Percentiles rank a stretch among this genome's conserved stretches.
These are phyloP conservation scores for Scedosporium apiospermum DNA, from an alignment of 2,329 filamentous ascomycete species.

Conservation along the genomic window DNA sequence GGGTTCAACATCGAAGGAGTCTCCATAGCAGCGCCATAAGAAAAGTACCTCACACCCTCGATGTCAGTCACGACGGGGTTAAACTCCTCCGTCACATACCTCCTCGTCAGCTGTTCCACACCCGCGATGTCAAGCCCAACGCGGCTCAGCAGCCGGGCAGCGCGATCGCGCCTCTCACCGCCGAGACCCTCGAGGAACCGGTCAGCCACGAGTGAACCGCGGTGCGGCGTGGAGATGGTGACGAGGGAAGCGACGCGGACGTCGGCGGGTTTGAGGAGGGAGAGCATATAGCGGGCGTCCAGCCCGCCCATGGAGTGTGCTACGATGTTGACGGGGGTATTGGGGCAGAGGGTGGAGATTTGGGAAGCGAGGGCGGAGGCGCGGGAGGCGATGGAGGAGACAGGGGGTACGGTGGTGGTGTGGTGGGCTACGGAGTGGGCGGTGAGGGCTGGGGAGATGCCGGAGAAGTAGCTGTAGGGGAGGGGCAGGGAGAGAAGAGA, in stretches of 20 bases:
- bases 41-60: constrained; percentile 47
- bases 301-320: constrained; percentile 61
- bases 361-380: constrained; percentile 46
- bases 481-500: constrained; percentile 41
- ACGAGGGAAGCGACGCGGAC: constrained; percentile 41
- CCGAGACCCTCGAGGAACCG: constrained; percentile 39
- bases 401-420: constrained; percentile 51
- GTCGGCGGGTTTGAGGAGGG: constrained; percentile 36
- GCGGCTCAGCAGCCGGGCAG: constrained; percentile 39
- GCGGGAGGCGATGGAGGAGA: constrained; percentile 49
- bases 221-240: constrained; percentile 46
- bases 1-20: constrained; percentile 49
- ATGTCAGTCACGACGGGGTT: constrained; percentile 48
- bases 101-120: constrained; percentile 50
- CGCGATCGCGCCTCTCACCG: constrained; percentile 36
- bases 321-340: constrained; percentile 63
- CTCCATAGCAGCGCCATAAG: constrained; percentile 45
- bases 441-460: constrained; percentile 48
- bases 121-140: constrained; percentile 48
- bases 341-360: constrained; percentile 30
- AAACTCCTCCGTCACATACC: constrained; percentile 49
- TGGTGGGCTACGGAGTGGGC: constrained; percentile 46
- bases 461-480: constrained; percentile 54
- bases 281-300: constrained; percentile 57
- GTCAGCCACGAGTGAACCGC: constrained; percentile 47